These are phyloP conservation scores for Peronospora destructor DNA, from an alignment of 352 stramenopile genomes.

Conservation along the genomic window DNA sequence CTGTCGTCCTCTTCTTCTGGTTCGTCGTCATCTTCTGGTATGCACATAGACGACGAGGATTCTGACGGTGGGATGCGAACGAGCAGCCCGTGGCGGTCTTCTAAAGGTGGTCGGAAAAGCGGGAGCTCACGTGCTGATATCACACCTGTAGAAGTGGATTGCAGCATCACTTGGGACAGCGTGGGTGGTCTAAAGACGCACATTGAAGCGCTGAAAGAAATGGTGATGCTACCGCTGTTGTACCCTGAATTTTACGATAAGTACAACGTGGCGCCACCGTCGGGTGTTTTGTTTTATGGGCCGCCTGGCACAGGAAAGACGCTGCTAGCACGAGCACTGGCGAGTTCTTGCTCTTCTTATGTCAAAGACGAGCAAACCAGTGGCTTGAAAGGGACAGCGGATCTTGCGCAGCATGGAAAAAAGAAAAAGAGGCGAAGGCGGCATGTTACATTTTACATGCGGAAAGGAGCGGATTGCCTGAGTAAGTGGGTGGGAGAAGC, in stretches of 20 bases:
- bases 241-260: conserved; percentile 91
- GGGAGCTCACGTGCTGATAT: conserved; percentile 66
- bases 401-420: conserved; percentile 5
- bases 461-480: conserved; percentile 87
- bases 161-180: conserved; percentile 79
- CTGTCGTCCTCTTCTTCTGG: conserved; percentile 40
- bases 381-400: background rate
- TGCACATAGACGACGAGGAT: conserved; percentile 51
- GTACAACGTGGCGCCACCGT: conserved; percentile 79
- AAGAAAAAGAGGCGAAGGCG: conserved; percentile 27
- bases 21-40: conserved; percentile 43
- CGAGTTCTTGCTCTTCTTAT: conserved; percentile 73
- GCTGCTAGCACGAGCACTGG: conserved; percentile 81
- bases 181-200: conserved; percentile 81
- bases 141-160: conserved; percentile 73
- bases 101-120: conserved; percentile 28
- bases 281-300: conserved; percentile 85
- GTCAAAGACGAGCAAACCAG: conserved; percentile 11
- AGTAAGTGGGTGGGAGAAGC: conserved; percentile 91
- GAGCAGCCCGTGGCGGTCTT: conserved; percentile 27
- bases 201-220: conserved; percentile 89
- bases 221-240: conserved; percentile 89
- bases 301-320: conserved; percentile 91
- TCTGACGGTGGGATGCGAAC: conserved; percentile 66
- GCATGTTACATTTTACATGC: conserved; percentile 91